Conservation (phyloP, 169 alveolate genomes). For the Toxoplasma gondii region DNA sequence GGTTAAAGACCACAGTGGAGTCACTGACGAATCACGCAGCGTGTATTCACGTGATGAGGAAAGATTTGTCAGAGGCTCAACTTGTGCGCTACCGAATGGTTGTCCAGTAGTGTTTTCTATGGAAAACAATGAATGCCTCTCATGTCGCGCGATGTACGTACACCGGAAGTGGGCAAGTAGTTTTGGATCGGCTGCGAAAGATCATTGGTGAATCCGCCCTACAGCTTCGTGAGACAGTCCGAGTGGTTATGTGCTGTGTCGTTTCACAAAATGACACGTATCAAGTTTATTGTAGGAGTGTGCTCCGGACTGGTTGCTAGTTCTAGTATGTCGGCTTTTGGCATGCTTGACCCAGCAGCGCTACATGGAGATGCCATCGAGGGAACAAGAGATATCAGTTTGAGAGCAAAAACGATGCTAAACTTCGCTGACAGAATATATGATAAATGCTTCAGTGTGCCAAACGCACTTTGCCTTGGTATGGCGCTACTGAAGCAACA, state of each 20-base stretch:
- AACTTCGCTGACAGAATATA: constrained; percentile 62
- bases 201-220: not conserved
- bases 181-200: not conserved
- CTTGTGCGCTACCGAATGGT: too few species aligned
- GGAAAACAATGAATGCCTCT: too few species aligned
- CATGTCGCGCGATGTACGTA: not conserved
- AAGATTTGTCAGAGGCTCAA: too few species aligned
- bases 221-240: not conserved
- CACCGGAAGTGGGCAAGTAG: not conserved
- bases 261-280: not conserved
- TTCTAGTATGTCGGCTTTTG: not conserved
- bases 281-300: not conserved
- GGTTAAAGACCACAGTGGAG: too few species aligned
- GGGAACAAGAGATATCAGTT: not conserved
- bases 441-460: constrained; percentile 56
- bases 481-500: not conserved
- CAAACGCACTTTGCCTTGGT: constrained; percentile 64
- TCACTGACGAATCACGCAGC: too few species aligned
- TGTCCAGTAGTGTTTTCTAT: too few species aligned
- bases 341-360: not conserved
- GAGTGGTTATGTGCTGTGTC: not conserved
- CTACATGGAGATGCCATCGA: not conserved
- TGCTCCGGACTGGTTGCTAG: constrained; percentile 1
- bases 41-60: too few species aligned
- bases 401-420: constrained; percentile 47